These are phyloP conservation scores for Pelargonium australe DNA, from an alignment of 441 rosid species.

Conservation along the genomic window DNA sequence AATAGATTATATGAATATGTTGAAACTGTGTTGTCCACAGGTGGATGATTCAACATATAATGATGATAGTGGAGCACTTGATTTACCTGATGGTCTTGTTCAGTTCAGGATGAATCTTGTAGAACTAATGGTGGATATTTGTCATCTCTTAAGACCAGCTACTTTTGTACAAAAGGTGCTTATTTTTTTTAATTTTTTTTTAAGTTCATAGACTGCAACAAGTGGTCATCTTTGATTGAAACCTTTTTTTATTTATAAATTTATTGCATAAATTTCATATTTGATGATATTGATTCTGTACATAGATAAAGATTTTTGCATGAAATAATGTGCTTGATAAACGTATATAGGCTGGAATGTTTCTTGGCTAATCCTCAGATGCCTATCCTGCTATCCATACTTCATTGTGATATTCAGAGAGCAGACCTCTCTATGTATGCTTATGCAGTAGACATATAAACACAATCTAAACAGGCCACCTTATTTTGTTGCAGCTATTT, in stretches of 20 bases:
- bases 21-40: slow-evolving; percentile 39
- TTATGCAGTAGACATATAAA: not conserved
- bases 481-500: not conserved
- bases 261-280: not conserved
- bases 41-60: slow-evolving; percentile 71
- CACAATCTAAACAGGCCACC: not conserved
- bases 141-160: slow-evolving; percentile 68
- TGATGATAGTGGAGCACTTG: slow-evolving; percentile 52
- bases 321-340: slow-evolving; percentile 4
- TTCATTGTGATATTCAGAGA: not conserved
- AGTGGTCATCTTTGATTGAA: not conserved
- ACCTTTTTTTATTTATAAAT: not conserved
- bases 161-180: slow-evolving; percentile 72
- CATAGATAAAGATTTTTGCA: not conserved
- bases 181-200: slow-evolving; percentile 10
- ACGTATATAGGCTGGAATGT: slow-evolving; percentile 1
- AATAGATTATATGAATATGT: not conserved
- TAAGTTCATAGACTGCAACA: not conserved
- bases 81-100: slow-evolving; percentile 79
- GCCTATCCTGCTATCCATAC: not conserved
- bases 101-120: slow-evolving; percentile 82
- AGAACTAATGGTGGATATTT: slow-evolving; percentile 88
- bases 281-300: not conserved
- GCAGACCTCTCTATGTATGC: not conserved
- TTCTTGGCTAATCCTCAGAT: slow-evolving; percentile 13